These are phyloP conservation scores for Cyclospora cayetanensis DNA, from an alignment of 169 alveolate species.

Conservation along the genomic window DNA sequence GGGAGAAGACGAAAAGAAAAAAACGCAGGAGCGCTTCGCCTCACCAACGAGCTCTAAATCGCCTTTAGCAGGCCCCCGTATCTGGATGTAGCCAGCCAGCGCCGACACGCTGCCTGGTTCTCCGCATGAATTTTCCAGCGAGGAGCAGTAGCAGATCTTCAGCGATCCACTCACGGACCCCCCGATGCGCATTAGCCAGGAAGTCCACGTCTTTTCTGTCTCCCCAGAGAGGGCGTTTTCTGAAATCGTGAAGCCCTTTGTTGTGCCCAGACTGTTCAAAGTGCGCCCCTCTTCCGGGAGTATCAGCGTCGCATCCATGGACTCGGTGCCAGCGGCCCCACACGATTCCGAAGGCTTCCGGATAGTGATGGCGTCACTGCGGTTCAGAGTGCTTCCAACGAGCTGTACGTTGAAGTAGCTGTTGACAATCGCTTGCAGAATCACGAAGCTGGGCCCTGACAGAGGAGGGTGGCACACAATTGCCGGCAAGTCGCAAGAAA, in stretches of 20 bases:
- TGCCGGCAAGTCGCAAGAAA: background rate
- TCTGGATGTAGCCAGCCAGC: constrained; percentile 37
- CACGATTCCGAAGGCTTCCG: constrained; percentile 8
- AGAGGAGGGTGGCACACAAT: background rate
- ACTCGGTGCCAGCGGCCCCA: constrained; percentile 54
- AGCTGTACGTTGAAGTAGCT: constrained; percentile 57
- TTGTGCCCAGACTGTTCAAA: constrained; percentile 43
- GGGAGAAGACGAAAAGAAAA: no score
- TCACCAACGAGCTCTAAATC: constrained; percentile 40
- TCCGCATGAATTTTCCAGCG: constrained; percentile 33
- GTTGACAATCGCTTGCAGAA: constrained; percentile 9
- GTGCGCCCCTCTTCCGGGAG: constrained; percentile 7
- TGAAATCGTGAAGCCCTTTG: background rate
- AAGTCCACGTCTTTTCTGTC: constrained; percentile 24
- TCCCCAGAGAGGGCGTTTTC: background rate
- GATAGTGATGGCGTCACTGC: constrained; percentile 41
- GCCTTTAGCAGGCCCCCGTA: constrained; percentile 63
- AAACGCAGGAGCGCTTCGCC: no score
- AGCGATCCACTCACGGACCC: constrained; percentile 3
- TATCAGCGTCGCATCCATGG: constrained; percentile 48
- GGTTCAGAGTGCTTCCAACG: constrained; percentile 17
- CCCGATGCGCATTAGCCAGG: constrained; percentile 60
- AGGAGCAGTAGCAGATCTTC: constrained; percentile 68
- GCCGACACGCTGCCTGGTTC: constrained; percentile 14
- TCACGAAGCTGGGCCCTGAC: constrained; percentile 53